A percentile compares a stretch with the other conserved stretches of the same genome.
Conservation (phyloP, 768 basidiomycete species). For the Leucocoprinus sp. region DNA sequence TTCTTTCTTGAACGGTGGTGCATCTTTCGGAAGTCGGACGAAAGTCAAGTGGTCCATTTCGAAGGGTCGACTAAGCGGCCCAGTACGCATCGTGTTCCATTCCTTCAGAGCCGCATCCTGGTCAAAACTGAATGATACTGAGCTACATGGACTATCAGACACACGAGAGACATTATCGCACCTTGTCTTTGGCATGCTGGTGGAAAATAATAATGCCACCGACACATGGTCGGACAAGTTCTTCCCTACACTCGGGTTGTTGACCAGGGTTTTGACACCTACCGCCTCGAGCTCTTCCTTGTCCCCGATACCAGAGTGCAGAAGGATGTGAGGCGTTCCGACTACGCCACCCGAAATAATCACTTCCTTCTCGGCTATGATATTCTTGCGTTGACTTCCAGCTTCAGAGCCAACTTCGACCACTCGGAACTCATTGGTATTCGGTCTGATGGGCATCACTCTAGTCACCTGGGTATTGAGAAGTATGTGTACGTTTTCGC, state of each 20-base stretch:
- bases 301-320: slow-evolving; percentile 21
- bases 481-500: slow-evolving; percentile 9
- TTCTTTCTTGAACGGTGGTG: slow-evolving; percentile 9
- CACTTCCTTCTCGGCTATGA: slow-evolving; percentile 22
- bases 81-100: slow-evolving; percentile 16
- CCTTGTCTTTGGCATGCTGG: slow-evolving; percentile 2
- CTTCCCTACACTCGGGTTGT: slow-evolving; percentile 17
- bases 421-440: slow-evolving; percentile 9
- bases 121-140: neutral
- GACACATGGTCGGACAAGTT: slow-evolving; percentile 17
- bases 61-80: slow-evolving; percentile 20
- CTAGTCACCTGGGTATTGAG: slow-evolving; percentile 13
- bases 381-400: neutral
- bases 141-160: neutral
- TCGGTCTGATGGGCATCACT: slow-evolving; percentile 3
- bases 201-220: slow-evolving; percentile 1
- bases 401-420: slow-evolving; percentile 10
- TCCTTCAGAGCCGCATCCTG: neutral
- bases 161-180: neutral
- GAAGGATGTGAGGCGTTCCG: slow-evolving; percentile 19
- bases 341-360: slow-evolving; percentile 25
- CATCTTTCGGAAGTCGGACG: slow-evolving; percentile 25
- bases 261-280: slow-evolving; percentile 13
- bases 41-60: slow-evolving; percentile 24
- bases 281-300: slow-evolving; percentile 10